Evolutionary conservation across 768 basidiomycete species (phyloP).

Genomic region (Trichaptum fuscoviolaceum): DNA sequence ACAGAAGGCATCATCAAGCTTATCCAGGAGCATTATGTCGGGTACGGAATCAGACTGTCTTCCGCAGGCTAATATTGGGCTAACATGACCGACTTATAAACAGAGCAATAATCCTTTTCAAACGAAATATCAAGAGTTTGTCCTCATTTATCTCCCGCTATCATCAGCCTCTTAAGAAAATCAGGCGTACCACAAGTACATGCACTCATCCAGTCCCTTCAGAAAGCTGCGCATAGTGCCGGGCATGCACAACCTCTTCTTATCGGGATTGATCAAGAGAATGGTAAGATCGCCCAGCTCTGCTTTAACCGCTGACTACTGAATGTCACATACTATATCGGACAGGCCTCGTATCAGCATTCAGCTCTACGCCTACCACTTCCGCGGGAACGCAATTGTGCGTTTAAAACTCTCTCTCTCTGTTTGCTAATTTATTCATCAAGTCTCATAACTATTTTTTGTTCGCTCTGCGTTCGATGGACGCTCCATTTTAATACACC

Average conservation of each 20-base stretch:
- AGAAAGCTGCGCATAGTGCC: slow-evolving; percentile 48
- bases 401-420: neutral
- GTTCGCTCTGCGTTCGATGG: too few species aligned
- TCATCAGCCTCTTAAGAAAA: neutral
- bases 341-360: slow-evolving; percentile 64
- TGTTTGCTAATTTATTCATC: neutral
- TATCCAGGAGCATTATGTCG: slow-evolving; percentile 58
- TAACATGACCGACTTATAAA: neutral
- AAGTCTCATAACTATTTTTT: too few species aligned
- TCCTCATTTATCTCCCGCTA: neutral
- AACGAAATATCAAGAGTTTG: slow-evolving; percentile 55
- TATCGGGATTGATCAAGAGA: slow-evolving; percentile 72
- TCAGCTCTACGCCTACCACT: slow-evolving; percentile 36
- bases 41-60: slow-evolving; percentile 30
- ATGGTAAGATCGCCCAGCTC: slow-evolving; percentile 35
- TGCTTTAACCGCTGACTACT: neutral
- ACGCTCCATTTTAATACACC: too few species aligned
- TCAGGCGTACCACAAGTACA: slow-evolving; percentile 49
- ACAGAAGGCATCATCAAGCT: slow-evolving; percentile 48
- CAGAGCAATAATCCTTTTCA: slow-evolving; percentile 62
- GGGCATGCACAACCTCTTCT: slow-evolving; percentile 54
- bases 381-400: slow-evolving; percentile 65
- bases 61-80: slow-evolving; percentile 1
- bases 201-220: slow-evolving; percentile 42
- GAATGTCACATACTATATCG: neutral